Base-by-base conservation (phyloP, 139 green algal species). In the Chlamydomonas asymmetrica region DNA sequence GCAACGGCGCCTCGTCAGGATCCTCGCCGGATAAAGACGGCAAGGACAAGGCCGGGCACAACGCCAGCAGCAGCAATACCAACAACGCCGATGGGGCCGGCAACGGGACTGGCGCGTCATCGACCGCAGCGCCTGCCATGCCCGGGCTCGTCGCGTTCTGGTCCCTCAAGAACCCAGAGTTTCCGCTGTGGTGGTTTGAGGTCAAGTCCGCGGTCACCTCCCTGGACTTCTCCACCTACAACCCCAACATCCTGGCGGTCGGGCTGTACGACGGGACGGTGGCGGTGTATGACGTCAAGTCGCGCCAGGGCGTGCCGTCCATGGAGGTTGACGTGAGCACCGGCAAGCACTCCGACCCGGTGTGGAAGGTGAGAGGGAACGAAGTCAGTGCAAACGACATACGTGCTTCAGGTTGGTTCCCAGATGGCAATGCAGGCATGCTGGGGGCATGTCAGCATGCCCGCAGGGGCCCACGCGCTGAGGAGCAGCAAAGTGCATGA, bases 251-350 rank as follows among this genome's bases (percentile, higher is more conserved):
- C 48, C 87, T 98, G 52, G 94, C 91, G 2, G 86, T 95, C 29
- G 95, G 95, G 25, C 89, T 92, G 71, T 96, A 97, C 78, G 90
- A 97, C 75, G 95, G 95, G 45, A 88, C 75, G 2, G 88, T 97
- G 1, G 56, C 76, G 20, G 90, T 97, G 23, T 94, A 91, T 54
- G 88, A 97, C 73, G 87, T 96, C 40, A 85, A 87, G 70, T 45
- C 76, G 31, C 70, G 75, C 31, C 66, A 81, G 45, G 63, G 67
- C 22, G 80, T 60, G 43, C 87, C 89, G 2, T 54, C 87, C 34
- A 89, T 95, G 74, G 80, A 89, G 68, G 80, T 63, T 22, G 75
- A 83, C 48, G 84, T 84, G 34, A 62, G 64, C 34, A 85, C 54
- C 50, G 93, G 85, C 40, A 90, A 90, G 75, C 92, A 97, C 79